Base-by-base conservation (phyloP, 1,284 basidiomycete species). In the Leccinum pachyderme region DNA sequence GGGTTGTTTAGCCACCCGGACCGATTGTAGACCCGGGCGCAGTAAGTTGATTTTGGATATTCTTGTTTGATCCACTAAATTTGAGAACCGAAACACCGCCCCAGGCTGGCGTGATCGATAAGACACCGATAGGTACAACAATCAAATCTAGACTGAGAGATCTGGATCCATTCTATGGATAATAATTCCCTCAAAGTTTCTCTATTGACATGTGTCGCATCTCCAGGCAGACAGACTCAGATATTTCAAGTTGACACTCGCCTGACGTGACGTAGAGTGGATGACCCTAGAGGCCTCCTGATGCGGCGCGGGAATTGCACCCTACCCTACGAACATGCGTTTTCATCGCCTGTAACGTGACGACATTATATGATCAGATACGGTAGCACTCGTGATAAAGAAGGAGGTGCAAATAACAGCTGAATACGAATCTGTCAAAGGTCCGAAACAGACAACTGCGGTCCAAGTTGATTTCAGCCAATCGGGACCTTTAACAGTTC, bases 401-500 rank as follows among this genome's bases (percentile, higher is more conserved):
- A 18, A 31, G 29, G 11, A 31, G 29, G 29, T 9, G 29, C 29
- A 31, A 31, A n/a, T n/a, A n/a, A n/a, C 8, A 31, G 9, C 35
- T 12, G 7, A 49, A 25, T 12, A 44, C 28, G 37, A 44, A 58
- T 32, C 44, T 44, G 55, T 61, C 50, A 61, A 65, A 58, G 8
- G 51, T 31, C 28, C 59, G 44, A 22, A 60, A 49, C 45, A 7
- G 37, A 45, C 32, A 18, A 7, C 44, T 45, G 44, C 47, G 50
- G 15, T 33, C 18, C 18, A 39, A 39, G 37, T 22, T 12, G 43
- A 32, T 18, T 41, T 35, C 41, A 49, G 18, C 56, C 59, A 55
- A 61, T 59, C 56, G 35, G 35, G 35, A n/a, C 35, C 35, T 35
- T 35, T 35, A n/a, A 35, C 33, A 13, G 13, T 35, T 35, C 8